Conservation (phyloP, 2,329 filamentous ascomycete genomes). For the Exutisphaerella laricina region DNA sequence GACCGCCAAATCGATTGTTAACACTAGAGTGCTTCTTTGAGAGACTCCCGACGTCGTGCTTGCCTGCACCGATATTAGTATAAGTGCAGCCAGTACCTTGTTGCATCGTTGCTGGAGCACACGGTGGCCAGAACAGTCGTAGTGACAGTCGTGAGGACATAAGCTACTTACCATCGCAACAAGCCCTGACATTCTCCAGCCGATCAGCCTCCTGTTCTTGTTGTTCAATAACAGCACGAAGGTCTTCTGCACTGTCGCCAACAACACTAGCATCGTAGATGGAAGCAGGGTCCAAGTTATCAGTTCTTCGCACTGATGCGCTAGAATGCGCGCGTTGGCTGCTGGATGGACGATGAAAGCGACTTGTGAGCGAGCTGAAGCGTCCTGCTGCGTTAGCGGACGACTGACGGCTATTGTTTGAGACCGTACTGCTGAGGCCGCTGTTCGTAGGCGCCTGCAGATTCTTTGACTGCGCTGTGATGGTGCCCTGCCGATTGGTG, state of each 20-base stretch:
- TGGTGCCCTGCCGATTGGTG: slow-evolving; percentile 4
- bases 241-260: slow-evolving; percentile 66
- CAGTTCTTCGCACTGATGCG: slow-evolving; percentile 13
- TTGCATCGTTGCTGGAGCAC: too few relatives aligned
- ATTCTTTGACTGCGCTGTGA: slow-evolving; percentile 4
- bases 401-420: slow-evolving; percentile 15
- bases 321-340: slow-evolving; percentile 20
- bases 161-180: slow-evolving; percentile 84
- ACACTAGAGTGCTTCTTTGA: slow-evolving; percentile 20
- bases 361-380: slow-evolving; percentile 29
- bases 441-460: slow-evolving; percentile 9
- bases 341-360: slow-evolving; percentile 22
- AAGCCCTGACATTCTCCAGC: slow-evolving; percentile 92
- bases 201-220: slow-evolving; percentile 71
- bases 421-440: slow-evolving; percentile 7
- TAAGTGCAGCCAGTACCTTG: not conserved
- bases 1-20: slow-evolving; percentile 11
- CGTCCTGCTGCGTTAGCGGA: slow-evolving; percentile 38
- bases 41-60: slow-evolving; percentile 48
- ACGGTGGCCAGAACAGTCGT: too few relatives aligned
- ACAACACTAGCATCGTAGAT: slow-evolving; percentile 54
- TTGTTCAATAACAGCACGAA: slow-evolving; percentile 70
- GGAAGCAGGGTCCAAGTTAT: slow-evolving; percentile 23
- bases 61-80: slow-evolving; percentile 33
- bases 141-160: too few relatives aligned